Percentiles rank a stretch among this genome's conserved stretches.
These are phyloP conservation scores for Monosporozyma siamensis DNA, from an alignment of 805 yeast genomes.

Conservation along the genomic window DNA sequence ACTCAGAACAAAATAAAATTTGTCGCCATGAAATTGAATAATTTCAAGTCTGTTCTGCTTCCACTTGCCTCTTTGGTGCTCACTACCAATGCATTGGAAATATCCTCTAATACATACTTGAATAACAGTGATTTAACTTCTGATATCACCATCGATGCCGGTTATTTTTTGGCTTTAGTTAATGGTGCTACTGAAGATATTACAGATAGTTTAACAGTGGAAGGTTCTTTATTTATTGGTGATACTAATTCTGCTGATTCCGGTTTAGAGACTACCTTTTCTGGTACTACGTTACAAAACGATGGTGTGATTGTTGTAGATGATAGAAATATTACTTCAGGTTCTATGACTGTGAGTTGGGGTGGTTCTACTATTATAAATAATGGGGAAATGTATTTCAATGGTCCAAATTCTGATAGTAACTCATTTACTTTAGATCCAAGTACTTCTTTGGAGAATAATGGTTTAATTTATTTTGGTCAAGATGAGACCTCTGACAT, in stretches of 20 bases:
- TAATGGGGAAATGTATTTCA: slow-evolving; percentile 9
- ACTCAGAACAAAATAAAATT: no score
- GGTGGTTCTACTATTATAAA: slow-evolving; percentile 7
- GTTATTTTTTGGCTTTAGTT: slow-evolving; percentile 7
- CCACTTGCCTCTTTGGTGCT: not conserved
- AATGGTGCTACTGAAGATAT: slow-evolving; percentile 7
- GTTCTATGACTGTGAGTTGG: slow-evolving; percentile 6
- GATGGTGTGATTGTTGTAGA: slow-evolving; percentile 11
- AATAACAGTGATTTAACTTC: slow-evolving; percentile 1
- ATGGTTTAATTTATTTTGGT: slow-evolving; percentile 8
- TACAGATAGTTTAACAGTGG: slow-evolving; percentile 2
- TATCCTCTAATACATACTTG: slow-evolving; percentile 1
- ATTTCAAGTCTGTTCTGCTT: not conserved
- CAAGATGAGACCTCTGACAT: slow-evolving; percentile 5
- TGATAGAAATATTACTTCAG: slow-evolving; percentile 6
- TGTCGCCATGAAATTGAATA: not conserved
- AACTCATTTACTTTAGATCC: slow-evolving; percentile 7
- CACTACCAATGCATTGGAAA: not conserved
- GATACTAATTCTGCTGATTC: slow-evolving; percentile 3
- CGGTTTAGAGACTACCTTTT: slow-evolving; percentile 6
- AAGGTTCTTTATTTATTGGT: slow-evolving; percentile 11
- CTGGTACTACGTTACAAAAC: slow-evolving; percentile 6
- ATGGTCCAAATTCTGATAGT: slow-evolving; percentile 4
- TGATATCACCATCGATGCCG: slow-evolving; percentile 4
- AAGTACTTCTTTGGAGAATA: slow-evolving; percentile 4